Percentiles rank a stretch among this genome's conserved stretches.
phyloP scores from a whole-genome alignment of 192 early-diverging fungal genomes.

The Coemansia sp. region DNA sequence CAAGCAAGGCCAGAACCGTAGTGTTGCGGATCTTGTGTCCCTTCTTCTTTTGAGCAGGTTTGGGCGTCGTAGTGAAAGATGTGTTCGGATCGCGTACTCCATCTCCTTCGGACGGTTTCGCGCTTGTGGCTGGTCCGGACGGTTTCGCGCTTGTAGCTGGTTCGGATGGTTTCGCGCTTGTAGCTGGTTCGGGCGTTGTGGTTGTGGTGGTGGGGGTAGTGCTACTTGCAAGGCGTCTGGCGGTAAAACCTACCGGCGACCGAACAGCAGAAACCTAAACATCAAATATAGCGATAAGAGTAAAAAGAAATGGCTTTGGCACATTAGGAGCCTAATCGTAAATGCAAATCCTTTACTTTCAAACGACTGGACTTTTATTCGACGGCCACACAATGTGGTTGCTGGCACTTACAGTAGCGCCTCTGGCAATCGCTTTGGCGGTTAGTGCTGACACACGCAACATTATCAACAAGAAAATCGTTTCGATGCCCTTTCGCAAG shows the following conservation, averaged over 20 bases:
- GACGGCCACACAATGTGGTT: neutral
- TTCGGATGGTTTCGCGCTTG: neutral
- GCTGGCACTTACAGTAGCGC: slow-evolving; percentile 15
- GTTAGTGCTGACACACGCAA: slow-evolving; percentile 26
- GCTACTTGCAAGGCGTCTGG: slow-evolving; percentile 1
- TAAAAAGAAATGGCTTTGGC: neutral
- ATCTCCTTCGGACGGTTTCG: slow-evolving; percentile 11
- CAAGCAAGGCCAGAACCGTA: slow-evolving; percentile 25
- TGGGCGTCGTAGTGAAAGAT: slow-evolving; percentile 27
- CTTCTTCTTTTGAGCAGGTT: slow-evolving; percentile 38
- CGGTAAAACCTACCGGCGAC: neutral
- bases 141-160: neutral
- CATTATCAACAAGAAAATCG: slow-evolving; percentile 11
- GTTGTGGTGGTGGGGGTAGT: neutral
- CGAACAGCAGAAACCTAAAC: slow-evolving; percentile 1
- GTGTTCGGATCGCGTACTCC: slow-evolving; percentile 27
- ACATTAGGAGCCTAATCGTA: too few relatives aligned
- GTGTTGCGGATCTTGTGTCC: slow-evolving; percentile 45
- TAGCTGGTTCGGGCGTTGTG: neutral
- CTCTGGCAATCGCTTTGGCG: slow-evolving; percentile 6
- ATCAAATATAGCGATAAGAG: neutral
- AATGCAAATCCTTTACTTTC: neutral
- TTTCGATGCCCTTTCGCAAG: neutral
- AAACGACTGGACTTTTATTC: neutral
- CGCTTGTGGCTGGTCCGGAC: neutral